Evolutionary conservation across 169 alveolate species (phyloP), one percentile per base, ranked within the genome.

Genomic region (Eimeria praecox): DNA sequence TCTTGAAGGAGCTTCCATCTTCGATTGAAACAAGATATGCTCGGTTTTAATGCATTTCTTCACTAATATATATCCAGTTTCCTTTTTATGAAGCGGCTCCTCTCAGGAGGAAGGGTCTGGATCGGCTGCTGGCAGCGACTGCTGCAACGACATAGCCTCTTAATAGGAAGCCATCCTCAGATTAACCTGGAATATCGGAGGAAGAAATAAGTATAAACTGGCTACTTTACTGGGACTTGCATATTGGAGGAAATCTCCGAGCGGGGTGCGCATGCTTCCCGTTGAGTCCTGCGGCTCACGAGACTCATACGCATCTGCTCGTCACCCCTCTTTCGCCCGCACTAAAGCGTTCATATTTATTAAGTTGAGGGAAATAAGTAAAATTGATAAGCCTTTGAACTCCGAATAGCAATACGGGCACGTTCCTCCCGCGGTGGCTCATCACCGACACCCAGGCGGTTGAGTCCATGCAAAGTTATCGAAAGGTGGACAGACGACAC

Each of bases 1-100:
- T 27, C 77, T 54, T 27, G 62, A 42, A 59, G 82, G 80, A 30
- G 30, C 49, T 5, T 86, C 93, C 93, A 86, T 86, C 38, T 38
- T 22, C 0, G 30, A 52, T 33, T n/a, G 27, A 2, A 1, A 66
- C 64, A 44, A 12, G 6, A 12, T 3, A 49, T 46, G 5, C 27
- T 6, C 1, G 89, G 38, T 42, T 78, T 78, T 35, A 42, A 14
- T n/a, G 2, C 66, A 42, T 78, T 78, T 44, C 64, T 44, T 49
- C 8, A 22, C 46, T 78, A 27, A 27, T 78, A n/a, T 49, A 35
- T 22, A 44, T 30, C 42, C 66, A 33, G 30, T 2, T 71, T 46
- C 52, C 82, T 71, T 12, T 30, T 1, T 18, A 71, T 30, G 6
- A 71, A 22, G 4, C 52, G 52, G 30, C 40, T 22, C 88, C 38